Percentiles rank a stretch among this genome's conserved stretches.
Conservation (phyloP, 148 eudicot species). For the Salicornia ramosissima region DNA sequence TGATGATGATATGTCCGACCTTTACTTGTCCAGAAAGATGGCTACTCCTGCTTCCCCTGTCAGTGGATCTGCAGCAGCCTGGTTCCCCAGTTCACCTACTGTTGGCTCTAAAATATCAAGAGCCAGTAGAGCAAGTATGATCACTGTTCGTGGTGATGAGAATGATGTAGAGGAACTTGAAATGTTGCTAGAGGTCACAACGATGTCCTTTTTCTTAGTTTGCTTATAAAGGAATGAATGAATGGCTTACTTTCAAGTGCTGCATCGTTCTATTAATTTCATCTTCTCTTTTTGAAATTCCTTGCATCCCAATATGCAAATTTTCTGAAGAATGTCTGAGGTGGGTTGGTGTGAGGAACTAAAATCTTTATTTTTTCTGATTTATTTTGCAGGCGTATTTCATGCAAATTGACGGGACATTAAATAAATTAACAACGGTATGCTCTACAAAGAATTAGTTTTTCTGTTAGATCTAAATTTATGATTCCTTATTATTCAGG, state of each 20-base stretch:
- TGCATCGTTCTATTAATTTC: not conserved
- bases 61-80: conserved; percentile 49
- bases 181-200: conserved; percentile 65
- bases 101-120: conserved; percentile 55
- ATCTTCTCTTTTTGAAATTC: not conserved
- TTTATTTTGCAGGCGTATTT: conserved; percentile 60
- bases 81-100: conserved; percentile 50
- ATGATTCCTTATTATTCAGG: not conserved
- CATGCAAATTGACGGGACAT: conserved; percentile 69
- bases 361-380: conserved; percentile 8
- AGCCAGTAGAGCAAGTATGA: conserved; percentile 63
- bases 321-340: not conserved
- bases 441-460: conserved; percentile 16
- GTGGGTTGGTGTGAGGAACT: not conserved
- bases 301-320: not conserved
- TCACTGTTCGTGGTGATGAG: conserved; percentile 55
- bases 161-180: conserved; percentile 79
- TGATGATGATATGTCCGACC: conserved; percentile 79
- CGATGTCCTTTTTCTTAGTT: not conserved
- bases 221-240: not conserved
- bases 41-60: conserved; percentile 47
- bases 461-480: not conserved
- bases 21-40: conserved; percentile 64
- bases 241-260: not conserved
- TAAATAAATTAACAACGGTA: conserved; percentile 69